Evolutionary conservation across 192 early-diverging fungal species (phyloP).

Genomic region (Chytriomyces confervae): DNA sequence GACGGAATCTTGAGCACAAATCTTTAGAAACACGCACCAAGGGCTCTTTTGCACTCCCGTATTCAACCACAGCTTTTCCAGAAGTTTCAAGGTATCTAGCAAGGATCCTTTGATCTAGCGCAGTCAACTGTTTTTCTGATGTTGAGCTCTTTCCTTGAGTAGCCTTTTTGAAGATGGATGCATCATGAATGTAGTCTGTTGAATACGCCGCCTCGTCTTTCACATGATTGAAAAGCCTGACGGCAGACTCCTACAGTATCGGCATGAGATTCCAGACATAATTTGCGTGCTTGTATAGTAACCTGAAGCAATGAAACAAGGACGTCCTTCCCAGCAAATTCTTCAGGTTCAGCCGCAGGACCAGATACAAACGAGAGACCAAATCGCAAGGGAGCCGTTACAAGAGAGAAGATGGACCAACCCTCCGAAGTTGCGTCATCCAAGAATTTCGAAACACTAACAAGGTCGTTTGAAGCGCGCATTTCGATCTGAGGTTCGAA

Average conservation of each 20-base stretch:
- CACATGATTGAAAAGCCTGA: slow-evolving; percentile 1
- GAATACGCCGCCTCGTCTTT: neutral
- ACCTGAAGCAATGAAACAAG: neutral
- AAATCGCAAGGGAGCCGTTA: neutral
- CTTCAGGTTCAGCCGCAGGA: neutral
- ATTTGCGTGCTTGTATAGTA: too few species aligned
- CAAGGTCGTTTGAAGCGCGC: neutral
- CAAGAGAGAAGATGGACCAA: slow-evolving; percentile 6
- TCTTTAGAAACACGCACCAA: neutral
- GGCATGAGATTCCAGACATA: neutral
- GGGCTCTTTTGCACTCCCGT: neutral
- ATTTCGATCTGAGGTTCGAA: neutral
- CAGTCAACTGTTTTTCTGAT: neutral
- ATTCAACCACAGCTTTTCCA: neutral
- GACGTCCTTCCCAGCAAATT: neutral
- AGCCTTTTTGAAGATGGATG: neutral
- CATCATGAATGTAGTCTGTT: slow-evolving; percentile 6
- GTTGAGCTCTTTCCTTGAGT: neutral
- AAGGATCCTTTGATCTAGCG: neutral
- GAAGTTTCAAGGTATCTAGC: slow-evolving; percentile 3
- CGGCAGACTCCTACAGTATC: slow-evolving; percentile 8
- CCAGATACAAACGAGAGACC: neutral
- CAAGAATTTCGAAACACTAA: neutral
- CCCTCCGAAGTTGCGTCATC: neutral
- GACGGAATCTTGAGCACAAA: neutral